Base-by-base conservation (phyloP, 1,284 basidiomycete genomes). In the Trametes polyzona region DNA sequence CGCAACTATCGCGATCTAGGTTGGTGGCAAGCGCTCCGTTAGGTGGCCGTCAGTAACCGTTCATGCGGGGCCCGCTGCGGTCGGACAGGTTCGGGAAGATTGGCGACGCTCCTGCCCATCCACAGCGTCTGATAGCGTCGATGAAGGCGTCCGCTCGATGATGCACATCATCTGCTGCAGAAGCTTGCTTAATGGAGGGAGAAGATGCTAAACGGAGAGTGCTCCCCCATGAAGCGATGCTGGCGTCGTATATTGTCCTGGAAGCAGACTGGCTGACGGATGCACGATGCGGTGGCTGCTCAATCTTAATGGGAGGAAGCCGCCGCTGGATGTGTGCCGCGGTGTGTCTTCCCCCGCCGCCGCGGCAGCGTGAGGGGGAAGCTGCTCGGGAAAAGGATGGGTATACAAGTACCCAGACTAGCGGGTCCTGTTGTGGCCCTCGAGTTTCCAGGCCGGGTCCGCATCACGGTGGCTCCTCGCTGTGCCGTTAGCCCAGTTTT, bases 1-100 rank as follows among this genome's bases (percentile, higher is more conserved):
- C 29, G 52, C 43, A 53, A 47, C 52, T 47, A 53, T 53, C 52
- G 35, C 27, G 52, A 53, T 53, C 52, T 48, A n/a, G 29, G 46
- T n/a, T 14, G n/a, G 23, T 14, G 14, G 19, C 27, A 50, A 10
- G 47, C 47, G 47, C 47, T 40, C 41, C 23, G n/a, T 30, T 33
- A 41, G 29, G 32, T 19, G 40, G n/a, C 23, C 27, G 23, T 17
- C 36, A 21, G 36, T n/a, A 52, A 52, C 24, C 8, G 52, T 53
- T 53, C 52, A 40, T 47, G 52, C 52, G 52, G n/a, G 52, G 29
- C 52, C 43, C 52, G 52, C 43, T 39, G 35, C 11, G 50, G n/a
- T 35, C 17, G 21, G 42, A 52, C 44, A 6, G 27, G 29, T 53
- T 53, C 44, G 43, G 27, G 36, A 46, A 47, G 43, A 47, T 47